Evolutionary conservation across 257 asterid species (phyloP).

Genomic region (Nicotiana benthamiana): DNA sequence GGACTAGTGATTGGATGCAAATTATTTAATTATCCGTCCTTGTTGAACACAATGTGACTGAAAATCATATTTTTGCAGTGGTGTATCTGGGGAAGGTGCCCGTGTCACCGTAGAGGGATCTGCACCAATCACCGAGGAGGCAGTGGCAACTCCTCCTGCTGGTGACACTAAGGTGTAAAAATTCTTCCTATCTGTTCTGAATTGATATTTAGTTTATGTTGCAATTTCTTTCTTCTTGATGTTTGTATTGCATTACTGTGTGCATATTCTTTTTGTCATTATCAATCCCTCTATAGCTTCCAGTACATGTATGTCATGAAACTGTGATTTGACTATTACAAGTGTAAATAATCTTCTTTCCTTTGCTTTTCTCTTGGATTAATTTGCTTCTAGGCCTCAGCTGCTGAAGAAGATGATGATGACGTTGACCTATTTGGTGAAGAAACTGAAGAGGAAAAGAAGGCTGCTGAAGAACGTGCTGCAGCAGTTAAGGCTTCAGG

Average conservation of each 20-base stretch:
- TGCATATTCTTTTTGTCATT: neutral
- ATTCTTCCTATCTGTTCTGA: neutral
- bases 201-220: neutral
- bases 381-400: conserved; percentile 35
- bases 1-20: neutral
- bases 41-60: neutral
- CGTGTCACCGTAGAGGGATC: conserved; percentile 53
- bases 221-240: neutral
- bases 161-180: conserved; percentile 38
- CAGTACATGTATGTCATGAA: neutral
- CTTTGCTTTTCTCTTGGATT: neutral
- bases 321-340: neutral
- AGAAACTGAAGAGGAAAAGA: conserved; percentile 96
- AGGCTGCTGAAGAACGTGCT: conserved; percentile 84
- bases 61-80: conserved; percentile 27
- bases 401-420: conserved; percentile 63
- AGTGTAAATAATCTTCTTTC: neutral
- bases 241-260: neutral
- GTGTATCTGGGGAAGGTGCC: conserved; percentile 62
- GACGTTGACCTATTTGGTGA: conserved; percentile 92
- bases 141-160: conserved; percentile 55
- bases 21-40: neutral
- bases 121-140: conserved; percentile 29
- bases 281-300: neutral
- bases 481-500: conserved; percentile 78